Evolutionary conservation across 108 stramenopile species (phyloP).

Genomic region (Nannochloropsis oceanica): DNA sequence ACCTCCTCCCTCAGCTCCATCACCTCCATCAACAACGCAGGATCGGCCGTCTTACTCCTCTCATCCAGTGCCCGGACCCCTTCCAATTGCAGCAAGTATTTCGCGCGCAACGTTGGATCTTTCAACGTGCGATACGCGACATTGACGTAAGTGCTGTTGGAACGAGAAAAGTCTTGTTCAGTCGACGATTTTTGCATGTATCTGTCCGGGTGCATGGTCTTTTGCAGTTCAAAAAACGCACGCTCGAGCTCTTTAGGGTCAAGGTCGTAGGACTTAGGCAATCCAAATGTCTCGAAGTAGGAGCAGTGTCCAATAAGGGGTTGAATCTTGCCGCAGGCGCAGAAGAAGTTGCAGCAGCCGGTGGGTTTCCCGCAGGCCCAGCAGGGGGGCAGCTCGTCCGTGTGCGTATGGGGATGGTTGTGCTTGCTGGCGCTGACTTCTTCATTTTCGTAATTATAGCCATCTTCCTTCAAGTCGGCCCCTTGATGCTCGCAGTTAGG

Average conservation of each 20-base stretch:
- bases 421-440: background rate
- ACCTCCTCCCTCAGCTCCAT: conserved; percentile 20
- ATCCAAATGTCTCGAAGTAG: conserved; percentile 18
- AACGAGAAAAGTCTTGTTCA: conserved; percentile 10
- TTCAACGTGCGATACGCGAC: conserved; percentile 25
- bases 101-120: conserved; percentile 11
- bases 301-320: background rate
- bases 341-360: conserved; percentile 6
- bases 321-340: conserved; percentile 18
- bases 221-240: conserved; percentile 20
- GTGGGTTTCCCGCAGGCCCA: conserved; percentile 5
- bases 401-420: background rate
- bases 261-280: background rate
- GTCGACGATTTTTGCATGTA: conserved; percentile 5
- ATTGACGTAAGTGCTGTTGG: conserved; percentile 20
- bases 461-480: background rate
- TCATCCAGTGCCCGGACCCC: conserved; percentile 12
- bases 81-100: conserved; percentile 15
- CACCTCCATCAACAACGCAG: conserved; percentile 8
- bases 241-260: conserved; percentile 7
- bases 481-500: background rate
- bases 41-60: background rate
- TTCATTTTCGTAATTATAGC: background rate
- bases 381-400: background rate
- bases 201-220: conserved; percentile 27